Evolutionary conservation across 2,329 filamentous ascomycete genomes (phyloP), one percentile per base, ranked within the genome.

Genomic region (Nothophaeocryptopus gaeumannii): DNA sequence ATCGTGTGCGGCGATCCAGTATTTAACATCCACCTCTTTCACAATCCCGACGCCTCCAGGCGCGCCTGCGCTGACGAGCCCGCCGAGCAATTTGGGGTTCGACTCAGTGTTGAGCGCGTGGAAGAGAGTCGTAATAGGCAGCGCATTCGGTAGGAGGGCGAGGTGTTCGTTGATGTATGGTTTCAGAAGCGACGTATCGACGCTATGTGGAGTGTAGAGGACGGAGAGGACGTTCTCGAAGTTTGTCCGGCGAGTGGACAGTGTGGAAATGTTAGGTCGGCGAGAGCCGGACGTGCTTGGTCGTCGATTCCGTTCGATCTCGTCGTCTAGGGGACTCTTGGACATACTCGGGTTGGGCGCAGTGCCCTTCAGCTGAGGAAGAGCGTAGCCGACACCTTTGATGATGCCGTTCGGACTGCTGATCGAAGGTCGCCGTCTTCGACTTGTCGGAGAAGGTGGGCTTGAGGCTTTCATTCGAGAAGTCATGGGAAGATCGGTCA

Each of bases 171-270:
- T 74, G 5, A 77, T 74, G 61, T 84, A 87, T 5, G 78, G 70
- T 29, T 73, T 68, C 8, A 88, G 70, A 15, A 75, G 70, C 5
- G 73, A 63, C 58, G 79, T 81, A 0, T 75, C 71, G 34, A 82
- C 78, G 10, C 83, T 83, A 60, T 86, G 82, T 0, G 84, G 83
- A 0, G 82, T 82, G 66, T 82, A 87, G 41, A 87, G 70, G 36
- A 86, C 68, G 1, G 81, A 85, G 14, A 86, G 64, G 2, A 81
- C 76, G 12, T 53, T 45, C 38, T 63, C 61, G 39, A 47, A 42
- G 44, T 59, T 55, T 1, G 36, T 16, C 29, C 50, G 51, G 5
- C 48, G 48, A 11, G 47, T 43, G 14, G 47, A 15, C 26, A 40
- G 16, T 8, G 13, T 30, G n/a, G 37, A 16, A 7, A 49, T 47